phyloP scores from a whole-genome alignment of 345 rosid genomes.

The Abelmoschus esculentus region DNA sequence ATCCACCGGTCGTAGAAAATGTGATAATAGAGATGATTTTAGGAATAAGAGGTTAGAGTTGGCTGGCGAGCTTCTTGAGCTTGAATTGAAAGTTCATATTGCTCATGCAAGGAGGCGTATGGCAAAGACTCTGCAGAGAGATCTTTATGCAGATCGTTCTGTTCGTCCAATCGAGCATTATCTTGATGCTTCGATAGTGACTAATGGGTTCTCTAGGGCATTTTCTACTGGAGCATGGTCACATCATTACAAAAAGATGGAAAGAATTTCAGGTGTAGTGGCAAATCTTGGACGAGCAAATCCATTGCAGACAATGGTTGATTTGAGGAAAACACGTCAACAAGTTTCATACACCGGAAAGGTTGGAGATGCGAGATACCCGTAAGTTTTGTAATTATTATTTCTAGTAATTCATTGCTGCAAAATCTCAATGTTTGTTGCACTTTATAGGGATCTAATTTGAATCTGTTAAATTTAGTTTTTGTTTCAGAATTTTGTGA shows the following conservation, averaged over 20 bases:
- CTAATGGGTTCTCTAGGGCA: constrained; percentile 86
- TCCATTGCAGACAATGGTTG: constrained; percentile 76
- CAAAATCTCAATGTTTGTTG: neutral
- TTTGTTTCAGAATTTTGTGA: neutral
- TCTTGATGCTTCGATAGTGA: constrained; percentile 79
- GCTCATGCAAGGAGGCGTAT: constrained; percentile 64
- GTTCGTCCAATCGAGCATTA: constrained; percentile 63
- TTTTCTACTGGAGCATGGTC: constrained; percentile 99
- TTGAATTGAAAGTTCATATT: constrained; percentile 74
- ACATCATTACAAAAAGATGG: constrained; percentile 72
- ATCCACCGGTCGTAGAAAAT: constrained; percentile 57
- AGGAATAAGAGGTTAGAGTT: constrained; percentile 82
- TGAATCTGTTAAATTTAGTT: neutral
- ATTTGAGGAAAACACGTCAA: constrained; percentile 76
- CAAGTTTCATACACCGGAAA: constrained; percentile 82
- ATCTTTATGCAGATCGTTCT: constrained; percentile 59
- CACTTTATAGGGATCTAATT: neutral
- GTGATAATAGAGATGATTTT: constrained; percentile 77
- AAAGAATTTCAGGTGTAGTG: constrained; percentile 88
- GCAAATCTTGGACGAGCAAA: constrained; percentile 81
- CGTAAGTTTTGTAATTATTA: constrained; percentile 48
- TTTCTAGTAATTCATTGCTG: neutral
- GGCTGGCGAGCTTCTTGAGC: constrained; percentile 79
- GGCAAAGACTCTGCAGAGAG: constrained; percentile 65
- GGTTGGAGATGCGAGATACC: constrained; percentile 97